A percentile compares a stretch with the other conserved stretches of the same genome.
phyloP scores from a whole-genome alignment of 1,284 basidiomycete genomes.

The Sanghuangporus weigelae region DNA sequence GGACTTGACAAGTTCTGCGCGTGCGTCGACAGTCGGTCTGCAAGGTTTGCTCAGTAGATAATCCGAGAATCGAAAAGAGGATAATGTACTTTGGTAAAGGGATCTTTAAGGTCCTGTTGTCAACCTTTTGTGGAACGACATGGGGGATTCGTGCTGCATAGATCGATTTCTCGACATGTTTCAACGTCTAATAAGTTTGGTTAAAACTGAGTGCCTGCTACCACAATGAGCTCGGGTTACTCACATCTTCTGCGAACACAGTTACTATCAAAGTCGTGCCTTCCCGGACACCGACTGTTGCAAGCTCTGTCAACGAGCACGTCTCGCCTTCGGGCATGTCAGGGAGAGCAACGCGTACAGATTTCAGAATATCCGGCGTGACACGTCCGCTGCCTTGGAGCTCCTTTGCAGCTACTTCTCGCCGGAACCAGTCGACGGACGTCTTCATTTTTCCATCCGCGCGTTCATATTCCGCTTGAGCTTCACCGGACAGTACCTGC shows the following conservation, averaged over 20 bases:
- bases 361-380: conserved; percentile 62
- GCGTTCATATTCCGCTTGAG: conserved; percentile 44
- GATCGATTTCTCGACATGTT: conserved; percentile 64
- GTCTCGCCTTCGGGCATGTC: conserved; percentile 29
- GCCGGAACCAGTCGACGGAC: conserved; percentile 62
- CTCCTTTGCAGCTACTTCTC: conserved; percentile 62
- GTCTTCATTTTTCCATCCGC: conserved; percentile 58
- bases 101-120: conserved; percentile 65
- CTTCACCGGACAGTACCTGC: conserved; percentile 28
- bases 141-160: conserved; percentile 67
- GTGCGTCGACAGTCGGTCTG: conserved; percentile 72
- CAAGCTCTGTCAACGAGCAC: conserved; percentile 57
- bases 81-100: conserved; percentile 68
- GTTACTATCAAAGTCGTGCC: conserved; percentile 67
- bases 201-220: not conserved
- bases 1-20: conserved; percentile 45
- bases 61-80: not conserved
- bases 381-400: conserved; percentile 70
- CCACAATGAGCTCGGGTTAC: conserved; percentile 1
- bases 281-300: conserved; percentile 73
- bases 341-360: conserved; percentile 55
- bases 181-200: conserved; percentile 53
- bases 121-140: conserved; percentile 63
- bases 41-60: not conserved
- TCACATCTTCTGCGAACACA: conserved; percentile 56